These are phyloP conservation scores for Xylaria sp. DNA, from an alignment of 495 filamentous ascomycete genomes.

Conservation along the genomic window DNA sequence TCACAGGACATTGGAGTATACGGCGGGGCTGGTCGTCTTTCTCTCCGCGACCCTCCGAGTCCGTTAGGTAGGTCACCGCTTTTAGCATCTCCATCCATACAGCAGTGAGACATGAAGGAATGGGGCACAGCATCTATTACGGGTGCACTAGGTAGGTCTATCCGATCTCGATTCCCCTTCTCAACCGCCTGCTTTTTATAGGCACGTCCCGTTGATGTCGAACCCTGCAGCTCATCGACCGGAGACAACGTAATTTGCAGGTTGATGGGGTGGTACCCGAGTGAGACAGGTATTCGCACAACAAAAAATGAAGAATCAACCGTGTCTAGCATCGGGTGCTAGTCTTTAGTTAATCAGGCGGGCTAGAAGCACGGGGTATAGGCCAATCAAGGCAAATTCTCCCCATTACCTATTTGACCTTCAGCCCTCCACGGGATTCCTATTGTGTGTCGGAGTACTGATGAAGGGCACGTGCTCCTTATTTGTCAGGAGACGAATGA, in stretches of 20 bases:
- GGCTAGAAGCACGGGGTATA: neutral
- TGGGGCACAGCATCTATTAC: conserved; percentile 10
- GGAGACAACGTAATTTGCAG: neutral
- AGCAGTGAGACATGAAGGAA: conserved; percentile 22
- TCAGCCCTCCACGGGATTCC: neutral
- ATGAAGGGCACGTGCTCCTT: conserved; percentile 1
- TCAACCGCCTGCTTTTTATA: neutral
- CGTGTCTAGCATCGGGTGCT: conserved; percentile 10
- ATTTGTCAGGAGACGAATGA: conserved; percentile 14
- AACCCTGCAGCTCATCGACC: conserved; percentile 5
- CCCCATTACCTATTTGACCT: neutral
- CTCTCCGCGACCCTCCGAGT: neutral
- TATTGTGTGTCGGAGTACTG: conserved; percentile 4
- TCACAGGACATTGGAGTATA: neutral
- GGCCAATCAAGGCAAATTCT: neutral
- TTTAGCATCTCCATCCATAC: conserved; percentile 10
- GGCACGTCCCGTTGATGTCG: neutral
- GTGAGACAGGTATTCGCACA: conserved; percentile 12
- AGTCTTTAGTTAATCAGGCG: conserved; percentile 1
- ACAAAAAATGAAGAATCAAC: neutral
- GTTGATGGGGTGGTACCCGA: neutral
- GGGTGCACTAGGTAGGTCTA: neutral
- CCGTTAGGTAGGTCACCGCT: conserved; percentile 1
- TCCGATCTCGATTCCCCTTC: neutral
- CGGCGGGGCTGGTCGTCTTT: neutral